Evolutionary conservation across 352 stramenopile species (phyloP).

Genomic region (Phytopythium sindhum): DNA sequence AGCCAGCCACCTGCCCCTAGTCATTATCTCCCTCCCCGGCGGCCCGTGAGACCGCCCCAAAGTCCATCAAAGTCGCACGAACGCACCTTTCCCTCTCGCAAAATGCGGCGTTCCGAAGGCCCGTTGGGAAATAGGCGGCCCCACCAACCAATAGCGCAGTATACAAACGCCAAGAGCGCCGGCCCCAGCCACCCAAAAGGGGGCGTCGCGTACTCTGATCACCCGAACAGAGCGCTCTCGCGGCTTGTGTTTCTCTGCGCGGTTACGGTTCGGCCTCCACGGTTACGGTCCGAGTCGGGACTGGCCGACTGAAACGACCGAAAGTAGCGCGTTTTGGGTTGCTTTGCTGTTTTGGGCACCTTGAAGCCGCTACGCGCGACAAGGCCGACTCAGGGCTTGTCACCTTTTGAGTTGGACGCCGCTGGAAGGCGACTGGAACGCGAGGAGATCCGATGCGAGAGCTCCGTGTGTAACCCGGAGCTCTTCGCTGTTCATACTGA

Average conservation of each 20-base stretch:
- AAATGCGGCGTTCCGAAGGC: constrained; percentile 21
- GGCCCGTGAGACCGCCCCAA: neutral
- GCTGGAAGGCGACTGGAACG: neutral
- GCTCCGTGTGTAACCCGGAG: neutral
- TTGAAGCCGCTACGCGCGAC: neutral
- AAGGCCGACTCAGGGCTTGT: neutral
- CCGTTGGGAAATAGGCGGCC: constrained; percentile 4
- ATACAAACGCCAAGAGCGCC: constrained; percentile 14
- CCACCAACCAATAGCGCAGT: constrained; percentile 12
- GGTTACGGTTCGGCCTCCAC: neutral
- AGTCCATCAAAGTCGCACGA: constrained; percentile 5
- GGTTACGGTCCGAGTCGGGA: neutral
- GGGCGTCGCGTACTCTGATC: neutral
- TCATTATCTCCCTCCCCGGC: neutral
- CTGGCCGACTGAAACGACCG: neutral
- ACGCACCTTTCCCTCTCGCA: constrained; percentile 51
- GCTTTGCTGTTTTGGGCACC: neutral
- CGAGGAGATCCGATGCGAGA: neutral
- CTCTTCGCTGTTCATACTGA: neutral
- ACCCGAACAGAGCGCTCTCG: neutral
- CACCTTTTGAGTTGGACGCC: constrained; percentile 1
- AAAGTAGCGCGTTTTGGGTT: neutral
- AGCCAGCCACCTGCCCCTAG: neutral
- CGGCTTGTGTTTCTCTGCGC: neutral
- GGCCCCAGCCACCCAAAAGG: constrained; percentile 5